Conservation (phyloP, 176 grass and related monocot species). For the Avena atlantica region DNA sequence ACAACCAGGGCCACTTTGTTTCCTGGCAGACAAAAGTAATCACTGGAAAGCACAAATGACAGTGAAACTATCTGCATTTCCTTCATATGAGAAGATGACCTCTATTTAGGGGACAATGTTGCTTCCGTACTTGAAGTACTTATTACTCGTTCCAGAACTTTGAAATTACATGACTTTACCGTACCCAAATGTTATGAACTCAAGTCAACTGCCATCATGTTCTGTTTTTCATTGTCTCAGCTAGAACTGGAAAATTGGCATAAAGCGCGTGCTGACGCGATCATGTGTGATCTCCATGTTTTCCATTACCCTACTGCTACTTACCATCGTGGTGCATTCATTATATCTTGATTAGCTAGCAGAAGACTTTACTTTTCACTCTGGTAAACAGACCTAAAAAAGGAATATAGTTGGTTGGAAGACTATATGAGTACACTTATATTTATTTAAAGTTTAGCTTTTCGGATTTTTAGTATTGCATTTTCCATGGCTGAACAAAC, state of each 20-base stretch:
- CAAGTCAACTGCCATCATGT: background rate
- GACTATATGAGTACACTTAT: background rate
- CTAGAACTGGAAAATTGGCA: background rate
- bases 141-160: background rate
- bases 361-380: background rate
- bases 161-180: background rate
- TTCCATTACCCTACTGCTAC: background rate
- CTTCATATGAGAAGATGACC: background rate
- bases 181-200: background rate
- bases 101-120: background rate
- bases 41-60: conserved; percentile 7
- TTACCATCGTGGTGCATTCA: background rate
- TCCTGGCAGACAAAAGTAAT: conserved; percentile 35
- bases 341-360: background rate
- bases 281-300: conserved; percentile 1
- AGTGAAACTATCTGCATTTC: background rate
- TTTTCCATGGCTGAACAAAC: background rate
- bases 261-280: background rate
- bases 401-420: background rate
- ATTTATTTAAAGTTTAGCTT: background rate
- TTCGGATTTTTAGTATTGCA: background rate
- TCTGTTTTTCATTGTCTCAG: background rate
- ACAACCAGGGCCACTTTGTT: conserved; percentile 5
- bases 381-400: background rate
- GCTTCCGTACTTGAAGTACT: background rate